Percentiles rank a stretch among this genome's conserved stretches.
These are phyloP conservation scores for Malbranchea zuffiana DNA, from an alignment of 2,329 filamentous ascomycete genomes.

Conservation along the genomic window DNA sequence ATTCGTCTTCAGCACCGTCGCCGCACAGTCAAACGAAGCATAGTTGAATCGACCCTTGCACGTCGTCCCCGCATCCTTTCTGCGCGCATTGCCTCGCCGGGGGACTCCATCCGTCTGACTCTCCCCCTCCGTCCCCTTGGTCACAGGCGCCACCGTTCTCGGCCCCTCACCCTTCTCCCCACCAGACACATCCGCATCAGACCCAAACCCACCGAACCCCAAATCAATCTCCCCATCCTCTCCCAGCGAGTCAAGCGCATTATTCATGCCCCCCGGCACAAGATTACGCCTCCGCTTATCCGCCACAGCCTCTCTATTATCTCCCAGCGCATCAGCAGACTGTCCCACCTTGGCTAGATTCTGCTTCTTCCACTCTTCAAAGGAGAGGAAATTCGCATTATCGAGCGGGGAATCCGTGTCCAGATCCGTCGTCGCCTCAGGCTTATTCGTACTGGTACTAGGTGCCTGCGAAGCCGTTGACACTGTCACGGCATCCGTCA, in stretches of 20 bases:
- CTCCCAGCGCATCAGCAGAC: constrained; percentile 56
- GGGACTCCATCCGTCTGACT: constrained; percentile 11
- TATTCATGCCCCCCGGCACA: constrained; percentile 44
- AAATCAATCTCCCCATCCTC: constrained; percentile 81
- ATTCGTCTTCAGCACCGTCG: constrained; percentile 84
- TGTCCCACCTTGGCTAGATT: constrained; percentile 80
- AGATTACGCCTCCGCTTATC: constrained; percentile 40
- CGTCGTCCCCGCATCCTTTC: constrained; percentile 90
- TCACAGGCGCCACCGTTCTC: constrained; percentile 18
- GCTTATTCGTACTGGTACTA: constrained; percentile 1
- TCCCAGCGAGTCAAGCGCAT: constrained; percentile 66
- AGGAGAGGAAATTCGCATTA: constrained; percentile 80
- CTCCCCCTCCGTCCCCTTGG: constrained; percentile 11
- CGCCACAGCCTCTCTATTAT: constrained; percentile 40
- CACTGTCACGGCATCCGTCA: constrained; percentile 5
- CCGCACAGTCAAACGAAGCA: constrained; percentile 92
- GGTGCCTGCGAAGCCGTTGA: constrained; percentile 1
- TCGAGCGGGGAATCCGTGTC: constrained; percentile 58
- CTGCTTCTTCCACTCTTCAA: constrained; percentile 96
- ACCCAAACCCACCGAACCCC: constrained; percentile 54
- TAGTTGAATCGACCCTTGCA: constrained; percentile 98
- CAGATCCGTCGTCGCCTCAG: constrained; percentile 28
- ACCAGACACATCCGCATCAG: constrained; percentile 23
- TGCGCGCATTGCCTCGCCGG: constrained; percentile 48
- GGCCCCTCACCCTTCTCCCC: constrained; percentile 18